Evolutionary conservation across 768 basidiomycete genomes (phyloP), one percentile per base, ranked within the genome.

Genomic region (Agaricus bisporus): DNA sequence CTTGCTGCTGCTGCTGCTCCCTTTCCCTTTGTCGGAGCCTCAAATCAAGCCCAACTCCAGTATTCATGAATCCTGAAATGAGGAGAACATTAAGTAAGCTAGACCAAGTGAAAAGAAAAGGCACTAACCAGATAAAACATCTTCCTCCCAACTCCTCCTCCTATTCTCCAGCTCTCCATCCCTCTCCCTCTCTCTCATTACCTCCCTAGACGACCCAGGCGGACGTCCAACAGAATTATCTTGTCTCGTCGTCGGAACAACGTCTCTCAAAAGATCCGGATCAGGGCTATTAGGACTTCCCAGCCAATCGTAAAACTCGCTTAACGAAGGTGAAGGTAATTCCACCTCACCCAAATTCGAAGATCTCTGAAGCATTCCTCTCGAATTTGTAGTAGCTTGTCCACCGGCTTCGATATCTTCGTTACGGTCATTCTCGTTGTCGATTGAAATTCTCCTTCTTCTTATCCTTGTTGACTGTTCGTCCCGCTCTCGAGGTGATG

Each of bases 261-360:
- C 46, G 15, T 29, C 32, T 18, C 32, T 48, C 46, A 17, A 28
- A 32, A 18, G n/a, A 17, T 35, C 32, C 2, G 18, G 45, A 43
- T 48, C 48, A 17, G 29, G 28, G 43, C 41, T 32, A 7, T 11
- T 37, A 10, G 53, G 46, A 32, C 47, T 29, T 14, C 42, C 53
- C 37, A 54, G 26, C 53, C 53, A 54, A 25, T 48, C 53, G 35
- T 54, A 54, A 36, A 54, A 48, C 53, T 47, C 53, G 26, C 46
- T 48, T 41, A 54, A 48, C 12, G 46, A 54, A 43, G 53, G 53
- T 38, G 53, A 54, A 14, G 53, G 53, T 25, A 54, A 38, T 20
- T 48, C 26, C 29, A 48, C 46, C 29, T 48, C 46, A 3, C 26
- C 36, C 37, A 47, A 29, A 14, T 28, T 15, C 26, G 44, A 32